Percentiles rank a stretch among this genome's conserved stretches.
phyloP scores from a whole-genome alignment of 108 stramenopile species.

The Thalassiosira profunda region DNA sequence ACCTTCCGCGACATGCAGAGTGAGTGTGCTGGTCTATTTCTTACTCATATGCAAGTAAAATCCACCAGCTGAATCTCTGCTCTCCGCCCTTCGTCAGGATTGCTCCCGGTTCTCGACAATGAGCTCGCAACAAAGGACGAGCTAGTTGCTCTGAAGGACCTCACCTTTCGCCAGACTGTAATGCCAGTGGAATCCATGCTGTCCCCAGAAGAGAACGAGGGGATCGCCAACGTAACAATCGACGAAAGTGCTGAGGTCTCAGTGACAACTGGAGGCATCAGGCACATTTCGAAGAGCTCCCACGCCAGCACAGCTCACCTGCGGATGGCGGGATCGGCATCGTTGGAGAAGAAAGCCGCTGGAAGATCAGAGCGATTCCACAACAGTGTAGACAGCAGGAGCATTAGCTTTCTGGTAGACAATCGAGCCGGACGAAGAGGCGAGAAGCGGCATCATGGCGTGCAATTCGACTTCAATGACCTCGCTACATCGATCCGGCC shows the following conservation, averaged over 20 bases:
- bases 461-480: slow-evolving; percentile 28
- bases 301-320: slow-evolving; percentile 11
- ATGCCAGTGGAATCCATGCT: slow-evolving; percentile 12
- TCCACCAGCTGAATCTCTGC: no score
- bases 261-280: slow-evolving; percentile 11
- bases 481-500: slow-evolving; percentile 38
- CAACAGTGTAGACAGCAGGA: not conserved
- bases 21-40: no score
- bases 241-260: slow-evolving; percentile 33
- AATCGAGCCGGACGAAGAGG: not conserved
- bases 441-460: not conserved
- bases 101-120: slow-evolving; percentile 63
- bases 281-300: slow-evolving; percentile 30
- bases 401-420: no score
- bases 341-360: slow-evolving; percentile 3
- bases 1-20: slow-evolving; percentile 59
- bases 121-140: slow-evolving; percentile 55
- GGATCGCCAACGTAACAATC: not conserved
- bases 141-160: slow-evolving; percentile 49
- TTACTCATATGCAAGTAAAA: no score
- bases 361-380: not conserved
- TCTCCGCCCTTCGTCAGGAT: no score
- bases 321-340: slow-evolving; percentile 6
- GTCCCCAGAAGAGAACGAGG: not conserved
- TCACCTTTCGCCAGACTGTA: slow-evolving; percentile 54